Conservation (phyloP, 768 basidiomycete genomes). For the Tylopilus rubrobrunneus region DNA sequence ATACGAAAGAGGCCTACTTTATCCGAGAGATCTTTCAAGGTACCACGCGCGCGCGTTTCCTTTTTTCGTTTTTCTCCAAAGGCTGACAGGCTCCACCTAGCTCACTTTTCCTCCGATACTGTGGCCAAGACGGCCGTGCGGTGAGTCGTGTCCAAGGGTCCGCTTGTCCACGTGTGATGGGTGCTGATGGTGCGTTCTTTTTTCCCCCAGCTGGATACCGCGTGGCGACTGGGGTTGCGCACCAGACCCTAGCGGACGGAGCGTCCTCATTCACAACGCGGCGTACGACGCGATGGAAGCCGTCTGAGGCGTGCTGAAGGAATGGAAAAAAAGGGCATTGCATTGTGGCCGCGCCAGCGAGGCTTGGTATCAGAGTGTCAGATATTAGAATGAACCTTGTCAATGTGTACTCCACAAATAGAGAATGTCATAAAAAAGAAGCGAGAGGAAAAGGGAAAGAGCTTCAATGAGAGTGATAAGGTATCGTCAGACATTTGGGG, state of each 20-base stretch:
- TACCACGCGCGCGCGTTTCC: slow-evolving; percentile 22
- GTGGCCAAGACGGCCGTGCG: slow-evolving; percentile 91
- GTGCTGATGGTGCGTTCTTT: slow-evolving; percentile 7
- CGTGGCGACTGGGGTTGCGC: slow-evolving; percentile 96
- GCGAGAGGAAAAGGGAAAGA: neutral
- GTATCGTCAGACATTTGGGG: slow-evolving; percentile 31
- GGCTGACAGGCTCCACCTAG: slow-evolving; percentile 33
- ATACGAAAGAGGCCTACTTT: slow-evolving; percentile 95
- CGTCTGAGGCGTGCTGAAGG: slow-evolving; percentile 17
- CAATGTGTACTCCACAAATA: slow-evolving; percentile 35
- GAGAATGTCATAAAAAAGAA: slow-evolving; percentile 33
- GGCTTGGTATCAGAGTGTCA: slow-evolving; percentile 24
- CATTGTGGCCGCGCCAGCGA: slow-evolving; percentile 20
- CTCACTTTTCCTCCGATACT: slow-evolving; percentile 77
- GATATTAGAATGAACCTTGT: slow-evolving; percentile 26
- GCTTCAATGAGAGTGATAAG: slow-evolving; percentile 31
- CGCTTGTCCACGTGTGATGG: slow-evolving; percentile 2
- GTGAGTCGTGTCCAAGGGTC: slow-evolving; percentile 38
- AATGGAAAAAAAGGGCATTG: neutral
- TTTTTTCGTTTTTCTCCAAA: neutral
- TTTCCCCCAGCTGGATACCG: slow-evolving; percentile 73
- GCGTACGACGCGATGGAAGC: slow-evolving; percentile 54
- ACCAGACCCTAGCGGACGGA: slow-evolving; percentile 90
- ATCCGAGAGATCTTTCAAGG: slow-evolving; percentile 92
- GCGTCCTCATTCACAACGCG: slow-evolving; percentile 92